phyloP scores from a whole-genome alignment of 805 yeast species.

The Candida rishiriensis region DNA sequence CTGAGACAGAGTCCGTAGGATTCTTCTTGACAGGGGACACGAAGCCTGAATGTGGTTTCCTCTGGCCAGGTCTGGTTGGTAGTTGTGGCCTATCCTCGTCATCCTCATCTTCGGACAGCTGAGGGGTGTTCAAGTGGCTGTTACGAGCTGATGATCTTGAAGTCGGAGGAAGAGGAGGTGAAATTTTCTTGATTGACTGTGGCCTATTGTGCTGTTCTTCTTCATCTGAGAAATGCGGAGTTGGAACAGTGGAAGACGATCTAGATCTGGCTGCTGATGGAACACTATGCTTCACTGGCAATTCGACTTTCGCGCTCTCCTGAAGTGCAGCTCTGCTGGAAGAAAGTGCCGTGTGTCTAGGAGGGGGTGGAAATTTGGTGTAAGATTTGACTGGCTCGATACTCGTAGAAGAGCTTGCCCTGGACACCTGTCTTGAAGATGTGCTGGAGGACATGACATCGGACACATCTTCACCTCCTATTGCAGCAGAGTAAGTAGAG shows the following conservation, averaged over 20 bases:
- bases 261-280: slow-evolving; percentile 9
- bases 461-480: background rate
- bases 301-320: background rate
- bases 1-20: background rate
- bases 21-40: background rate
- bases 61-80: slow-evolving; percentile 16
- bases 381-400: background rate
- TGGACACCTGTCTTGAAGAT: slow-evolving; percentile 5
- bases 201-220: background rate
- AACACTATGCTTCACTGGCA: background rate
- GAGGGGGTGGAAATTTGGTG: slow-evolving; percentile 17
- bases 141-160: background rate
- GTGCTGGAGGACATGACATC: background rate
- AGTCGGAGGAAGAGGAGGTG: background rate
- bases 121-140: no score
- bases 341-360: slow-evolving; percentile 11
- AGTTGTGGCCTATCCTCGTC: slow-evolving; percentile 23
- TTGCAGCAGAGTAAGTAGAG: background rate
- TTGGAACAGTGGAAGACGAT: background rate
- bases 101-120: background rate
- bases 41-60: background rate
- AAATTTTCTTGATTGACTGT: background rate
- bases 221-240: slow-evolving; percentile 2
- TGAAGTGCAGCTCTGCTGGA: slow-evolving; percentile 1
- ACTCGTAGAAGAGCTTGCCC: slow-evolving; percentile 1